Conservation (phyloP, 2,329 filamentous ascomycete species). For the Diaporthe nobilis region DNA sequence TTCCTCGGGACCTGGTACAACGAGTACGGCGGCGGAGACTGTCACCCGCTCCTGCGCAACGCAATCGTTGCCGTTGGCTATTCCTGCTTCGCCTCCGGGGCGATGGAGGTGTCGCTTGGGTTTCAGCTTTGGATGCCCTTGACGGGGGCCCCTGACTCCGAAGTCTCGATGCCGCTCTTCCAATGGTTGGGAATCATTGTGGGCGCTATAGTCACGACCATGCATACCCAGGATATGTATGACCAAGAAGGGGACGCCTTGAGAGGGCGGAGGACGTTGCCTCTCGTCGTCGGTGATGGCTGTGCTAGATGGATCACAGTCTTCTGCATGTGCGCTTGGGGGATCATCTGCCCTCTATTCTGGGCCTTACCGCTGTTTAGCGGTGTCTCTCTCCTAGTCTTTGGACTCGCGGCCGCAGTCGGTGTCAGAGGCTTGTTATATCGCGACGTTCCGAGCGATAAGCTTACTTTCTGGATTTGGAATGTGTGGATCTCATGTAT, state of each 20-base stretch:
- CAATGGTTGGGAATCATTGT: conserved; percentile 43
- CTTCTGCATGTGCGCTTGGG: conserved; percentile 13
- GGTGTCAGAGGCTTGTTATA: conserved; percentile 38
- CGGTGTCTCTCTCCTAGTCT: not conserved
- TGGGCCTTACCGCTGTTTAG: not conserved
- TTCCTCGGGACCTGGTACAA: conserved; percentile 31
- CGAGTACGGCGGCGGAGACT: conserved; percentile 46
- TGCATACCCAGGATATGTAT: conserved; percentile 48
- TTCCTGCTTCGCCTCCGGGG: conserved; percentile 31
- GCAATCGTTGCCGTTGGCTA: conserved; percentile 44
- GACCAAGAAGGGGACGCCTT: conserved; percentile 46
- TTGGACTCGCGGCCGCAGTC: not conserved
- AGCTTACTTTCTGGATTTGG: conserved; percentile 46
- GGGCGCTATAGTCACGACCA: conserved; percentile 43
- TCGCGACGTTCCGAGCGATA: conserved; percentile 42
- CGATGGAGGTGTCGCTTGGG: conserved; percentile 29
- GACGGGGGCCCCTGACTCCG: not conserved
- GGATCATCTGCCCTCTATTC: not conserved
- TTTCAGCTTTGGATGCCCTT: not conserved
- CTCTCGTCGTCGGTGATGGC: conserved; percentile 39
- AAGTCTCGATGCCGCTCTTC: not conserved
- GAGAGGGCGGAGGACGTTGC: conserved; percentile 44
- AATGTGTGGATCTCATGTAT: conserved; percentile 45
- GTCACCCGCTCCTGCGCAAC: conserved; percentile 47
- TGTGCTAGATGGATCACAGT: conserved; percentile 10